phyloP scores from a whole-genome alignment of 345 rosid species.

The Dipteronia dyeriana region DNA sequence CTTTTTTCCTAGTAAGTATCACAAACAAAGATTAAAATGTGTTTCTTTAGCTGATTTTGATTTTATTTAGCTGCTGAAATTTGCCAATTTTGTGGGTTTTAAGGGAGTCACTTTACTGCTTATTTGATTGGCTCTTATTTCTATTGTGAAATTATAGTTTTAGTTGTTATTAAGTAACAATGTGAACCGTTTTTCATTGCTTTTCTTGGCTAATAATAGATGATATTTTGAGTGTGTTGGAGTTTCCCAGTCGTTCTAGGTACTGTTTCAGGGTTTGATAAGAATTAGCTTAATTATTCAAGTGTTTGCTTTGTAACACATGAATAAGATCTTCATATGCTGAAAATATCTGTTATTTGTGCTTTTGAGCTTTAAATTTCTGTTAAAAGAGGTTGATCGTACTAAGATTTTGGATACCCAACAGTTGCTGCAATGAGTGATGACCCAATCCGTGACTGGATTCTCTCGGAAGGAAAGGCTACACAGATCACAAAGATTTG shows the following conservation, averaged over 20 bases:
- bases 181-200: neutral
- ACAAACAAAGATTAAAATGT: neutral
- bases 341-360: neutral
- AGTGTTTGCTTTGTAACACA: neutral
- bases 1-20: conserved; percentile 47
- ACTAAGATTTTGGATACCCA: conserved; percentile 18
- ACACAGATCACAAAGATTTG: conserved; percentile 61
- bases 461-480: conserved; percentile 83
- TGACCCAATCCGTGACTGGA: conserved; percentile 88
- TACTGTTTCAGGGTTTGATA: neutral
- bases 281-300: neutral
- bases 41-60: neutral
- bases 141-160: neutral
- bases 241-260: neutral
- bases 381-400: neutral
- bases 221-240: neutral
- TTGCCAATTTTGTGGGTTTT: neutral
- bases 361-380: conserved; percentile 5
- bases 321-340: neutral
- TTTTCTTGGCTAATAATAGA: neutral
- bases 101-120: neutral
- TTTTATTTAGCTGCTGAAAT: neutral
- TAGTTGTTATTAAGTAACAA: neutral
- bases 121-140: neutral
- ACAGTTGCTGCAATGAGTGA: conserved; percentile 76